These are phyloP conservation scores for Iris pallida DNA, from an alignment of 116 monocot species.

Conservation along the genomic window DNA sequence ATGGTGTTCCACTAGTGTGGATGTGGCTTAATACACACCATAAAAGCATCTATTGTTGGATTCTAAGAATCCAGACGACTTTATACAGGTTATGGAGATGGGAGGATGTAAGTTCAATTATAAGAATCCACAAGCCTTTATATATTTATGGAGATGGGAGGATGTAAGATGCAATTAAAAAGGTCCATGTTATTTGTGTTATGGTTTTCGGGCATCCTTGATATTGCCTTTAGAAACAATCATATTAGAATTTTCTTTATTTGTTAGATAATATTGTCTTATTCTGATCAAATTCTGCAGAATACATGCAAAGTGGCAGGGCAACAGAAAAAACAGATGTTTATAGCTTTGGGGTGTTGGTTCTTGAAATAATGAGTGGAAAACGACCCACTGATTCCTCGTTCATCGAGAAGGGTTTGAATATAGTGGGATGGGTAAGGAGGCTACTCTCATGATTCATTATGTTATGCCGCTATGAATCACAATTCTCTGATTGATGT, in stretches of 20 bases:
- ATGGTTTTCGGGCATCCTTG: too few species aligned
- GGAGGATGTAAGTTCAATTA: too few species aligned
- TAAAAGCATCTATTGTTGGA: too few species aligned
- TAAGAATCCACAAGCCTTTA: too few species aligned
- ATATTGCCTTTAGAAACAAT: neutral
- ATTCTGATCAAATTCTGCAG: constrained; percentile 32
- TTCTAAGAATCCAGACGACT: too few species aligned
- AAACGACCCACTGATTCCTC: constrained; percentile 94
- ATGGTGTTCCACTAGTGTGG: too few species aligned
- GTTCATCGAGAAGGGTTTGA: constrained; percentile 90
- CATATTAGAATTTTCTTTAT: neutral
- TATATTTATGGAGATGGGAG: too few species aligned
- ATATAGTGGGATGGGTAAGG: constrained; percentile 96
- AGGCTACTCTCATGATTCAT: neutral
- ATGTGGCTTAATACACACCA: too few species aligned
- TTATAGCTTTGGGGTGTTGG: constrained; percentile 94
- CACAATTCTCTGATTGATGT: too few species aligned
- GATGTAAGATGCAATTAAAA: too few species aligned
- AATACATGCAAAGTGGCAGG: constrained; percentile 96
- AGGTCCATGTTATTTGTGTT: too few species aligned
- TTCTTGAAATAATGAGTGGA: constrained; percentile 92
- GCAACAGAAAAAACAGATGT: constrained; percentile 98
- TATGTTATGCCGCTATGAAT: neutral
- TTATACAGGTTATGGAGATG: too few species aligned
- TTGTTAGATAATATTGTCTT: neutral